Base-by-base conservation (phyloP, 2,329 filamentous ascomycete genomes). In the Metarhizium anisopliae region DNA sequence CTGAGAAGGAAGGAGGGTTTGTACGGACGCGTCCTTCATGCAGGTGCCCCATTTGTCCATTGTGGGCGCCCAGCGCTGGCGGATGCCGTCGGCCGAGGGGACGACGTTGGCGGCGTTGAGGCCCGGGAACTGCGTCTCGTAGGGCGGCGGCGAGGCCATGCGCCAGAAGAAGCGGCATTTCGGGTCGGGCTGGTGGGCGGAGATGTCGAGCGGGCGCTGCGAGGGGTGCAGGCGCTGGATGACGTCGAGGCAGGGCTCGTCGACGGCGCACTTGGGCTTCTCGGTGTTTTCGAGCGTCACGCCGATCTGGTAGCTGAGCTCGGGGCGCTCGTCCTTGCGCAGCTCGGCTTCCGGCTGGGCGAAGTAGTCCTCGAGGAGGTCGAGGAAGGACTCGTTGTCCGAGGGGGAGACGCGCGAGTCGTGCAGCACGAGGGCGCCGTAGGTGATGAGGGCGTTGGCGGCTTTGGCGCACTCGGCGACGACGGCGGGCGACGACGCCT, bases 151-250 rank as follows among this genome's bases (percentile, higher is more conserved):
- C 62, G 82, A 77, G 11, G 71, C 75, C 78, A 84, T 82, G 58
- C 78, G 71, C 81, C 81, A 84, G 67, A 84, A 84, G 72, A 84
- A 84, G 47, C 81, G 74, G 62, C 80, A 83, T 68, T 84, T 84
- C 43, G 81, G 81, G 56, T 84, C 81, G 0, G 81, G 81, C 32
- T 72, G 64, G 64, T 84, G 81, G 6, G 66, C 79, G n/a, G 68
- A 61, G 60, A 84, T 79, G 62, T 84, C 81, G 8, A 84, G 73
- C 3, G 81, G 81, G 43, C 81, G 70, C 72, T 84, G 79, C 2
- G 70, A 70, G 2, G 79, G 80, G 2, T 72, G 74, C 29, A 84
- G 74, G 4, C 80, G 74, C 61, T 72, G 61, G 60, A 84, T 84
- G 47, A 84, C 75, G 58, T 76, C 71, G 38, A 83, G 74, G 60